phyloP scores from a whole-genome alignment of 768 basidiomycete species.

The Lactarius sp. region DNA sequence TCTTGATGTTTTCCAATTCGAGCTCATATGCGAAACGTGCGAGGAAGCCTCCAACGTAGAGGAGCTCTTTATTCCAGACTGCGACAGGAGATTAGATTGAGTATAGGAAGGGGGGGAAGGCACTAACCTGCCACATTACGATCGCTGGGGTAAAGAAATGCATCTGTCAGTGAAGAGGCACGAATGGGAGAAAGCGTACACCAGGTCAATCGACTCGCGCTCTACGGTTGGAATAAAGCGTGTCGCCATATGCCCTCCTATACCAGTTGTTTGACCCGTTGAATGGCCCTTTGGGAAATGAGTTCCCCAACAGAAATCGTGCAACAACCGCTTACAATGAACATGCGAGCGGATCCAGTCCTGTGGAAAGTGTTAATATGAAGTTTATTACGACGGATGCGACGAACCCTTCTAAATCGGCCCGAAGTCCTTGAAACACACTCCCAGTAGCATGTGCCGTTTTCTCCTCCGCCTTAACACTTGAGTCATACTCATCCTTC shows the following conservation, averaged over 20 bases:
- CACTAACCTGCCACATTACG: slow-evolving; percentile 67
- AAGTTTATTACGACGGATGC: background rate
- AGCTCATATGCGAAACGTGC: slow-evolving; percentile 80
- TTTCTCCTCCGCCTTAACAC: slow-evolving; percentile 59
- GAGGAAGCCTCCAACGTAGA: slow-evolving; percentile 80
- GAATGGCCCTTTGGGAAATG: slow-evolving; percentile 62
- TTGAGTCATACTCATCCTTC: slow-evolving; percentile 74
- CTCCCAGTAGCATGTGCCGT: slow-evolving; percentile 62
- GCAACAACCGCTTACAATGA: slow-evolving; percentile 55
- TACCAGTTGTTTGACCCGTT: slow-evolving; percentile 88
- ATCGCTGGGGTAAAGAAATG: slow-evolving; percentile 45
- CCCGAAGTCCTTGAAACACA: slow-evolving; percentile 81
- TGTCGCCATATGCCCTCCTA: slow-evolving; percentile 62
- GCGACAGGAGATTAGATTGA: background rate
- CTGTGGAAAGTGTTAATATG: slow-evolving; percentile 33
- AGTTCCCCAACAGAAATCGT: slow-evolving; percentile 11
- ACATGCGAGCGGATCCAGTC: slow-evolving; percentile 67
- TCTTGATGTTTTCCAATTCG: slow-evolving; percentile 59
- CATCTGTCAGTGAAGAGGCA: slow-evolving; percentile 6
- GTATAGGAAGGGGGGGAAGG: background rate
- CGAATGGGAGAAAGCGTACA: slow-evolving; percentile 42
- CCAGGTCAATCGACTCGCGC: slow-evolving; percentile 85
- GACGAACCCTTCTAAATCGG: slow-evolving; percentile 75
- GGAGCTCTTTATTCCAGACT: slow-evolving; percentile 90
- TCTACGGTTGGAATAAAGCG: slow-evolving; percentile 96